Conservation (phyloP, 768 basidiomycete species). For the Suillus discolor region DNA sequence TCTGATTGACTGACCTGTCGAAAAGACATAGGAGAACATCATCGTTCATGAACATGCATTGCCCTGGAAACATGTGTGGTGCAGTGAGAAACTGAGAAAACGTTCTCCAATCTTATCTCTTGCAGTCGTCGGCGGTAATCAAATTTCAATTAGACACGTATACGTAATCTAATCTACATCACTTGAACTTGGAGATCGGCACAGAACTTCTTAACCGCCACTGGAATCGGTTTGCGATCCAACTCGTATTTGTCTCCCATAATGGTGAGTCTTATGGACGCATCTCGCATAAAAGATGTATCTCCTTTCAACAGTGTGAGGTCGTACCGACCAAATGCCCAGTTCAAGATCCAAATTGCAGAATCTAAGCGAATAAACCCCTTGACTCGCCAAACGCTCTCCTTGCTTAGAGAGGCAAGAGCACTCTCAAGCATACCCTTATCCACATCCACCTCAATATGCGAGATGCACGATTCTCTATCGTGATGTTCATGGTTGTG, state of each 20-base stretch:
- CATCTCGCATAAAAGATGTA: slow-evolving; percentile 26
- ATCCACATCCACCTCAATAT: slow-evolving; percentile 30
- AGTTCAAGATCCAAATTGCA: slow-evolving; percentile 71
- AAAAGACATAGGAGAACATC: slow-evolving; percentile 36
- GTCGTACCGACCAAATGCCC: slow-evolving; percentile 91
- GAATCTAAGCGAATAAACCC: slow-evolving; percentile 68
- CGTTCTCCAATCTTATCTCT: slow-evolving; percentile 19
- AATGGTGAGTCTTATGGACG: slow-evolving; percentile 67
- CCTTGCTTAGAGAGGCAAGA: slow-evolving; percentile 59
- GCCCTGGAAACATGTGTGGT: slow-evolving; percentile 11
- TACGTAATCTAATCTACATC: slow-evolving; percentile 20
- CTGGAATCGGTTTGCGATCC: slow-evolving; percentile 31
- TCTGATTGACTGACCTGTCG: slow-evolving; percentile 26
- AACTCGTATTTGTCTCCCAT: slow-evolving; percentile 93
- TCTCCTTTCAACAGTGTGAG: slow-evolving; percentile 44
- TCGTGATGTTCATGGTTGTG: slow-evolving; percentile 22
- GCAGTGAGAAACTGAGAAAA: slow-evolving; percentile 17
- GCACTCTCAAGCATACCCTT: slow-evolving; percentile 45
- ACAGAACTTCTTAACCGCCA: slow-evolving; percentile 56
- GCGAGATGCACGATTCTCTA: slow-evolving; percentile 9
- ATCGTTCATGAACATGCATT: slow-evolving; percentile 7
- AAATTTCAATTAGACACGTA: slow-evolving; percentile 6
- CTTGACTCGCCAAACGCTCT: slow-evolving; percentile 81
- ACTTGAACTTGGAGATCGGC: slow-evolving; percentile 41
- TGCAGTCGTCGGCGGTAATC: background rate